A percentile compares a stretch with the other conserved stretches of the same genome.
phyloP scores from a whole-genome alignment of 2,329 filamentous ascomycete species.

The Talaromyces amestolkiae region DNA sequence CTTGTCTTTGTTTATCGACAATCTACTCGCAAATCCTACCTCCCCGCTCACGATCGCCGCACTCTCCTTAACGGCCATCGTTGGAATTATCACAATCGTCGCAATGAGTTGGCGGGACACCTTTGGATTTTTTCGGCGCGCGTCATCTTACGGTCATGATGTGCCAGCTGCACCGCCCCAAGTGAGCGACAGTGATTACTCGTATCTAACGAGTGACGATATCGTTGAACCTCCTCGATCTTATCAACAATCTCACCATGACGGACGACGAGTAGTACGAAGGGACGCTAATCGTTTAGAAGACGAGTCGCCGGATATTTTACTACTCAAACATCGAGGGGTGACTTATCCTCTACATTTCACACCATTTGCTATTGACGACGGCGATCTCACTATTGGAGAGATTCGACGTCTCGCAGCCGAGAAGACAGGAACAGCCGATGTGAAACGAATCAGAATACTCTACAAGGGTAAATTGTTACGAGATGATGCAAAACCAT shows the following conservation, averaged over 20 bases:
- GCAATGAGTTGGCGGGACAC: constrained; percentile 38
- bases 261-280: neutral
- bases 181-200: constrained; percentile 38
- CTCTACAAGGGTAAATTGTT: constrained; percentile 49
- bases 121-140: constrained; percentile 35
- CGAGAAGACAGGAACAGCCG: constrained; percentile 33
- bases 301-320: constrained; percentile 38
- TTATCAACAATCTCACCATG: constrained; percentile 4
- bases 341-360: constrained; percentile 45
- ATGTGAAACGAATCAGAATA: constrained; percentile 41
- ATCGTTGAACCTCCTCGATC: constrained; percentile 29
- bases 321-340: constrained; percentile 44
- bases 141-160: constrained; percentile 24
- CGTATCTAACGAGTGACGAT: constrained; percentile 39
- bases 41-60: constrained; percentile 20
- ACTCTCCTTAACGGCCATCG: constrained; percentile 28
- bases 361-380: constrained; percentile 48
- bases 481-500: constrained; percentile 40
- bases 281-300: neutral
- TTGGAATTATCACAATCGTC: constrained; percentile 30
- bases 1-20: neutral
- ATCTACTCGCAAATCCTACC: constrained; percentile 1
- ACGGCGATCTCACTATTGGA: constrained; percentile 43
- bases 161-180: constrained; percentile 28
- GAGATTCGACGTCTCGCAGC: constrained; percentile 43